These are phyloP conservation scores for Ogataea nonfermentans DNA, from an alignment of 805 yeast genomes.

Conservation along the genomic window DNA sequence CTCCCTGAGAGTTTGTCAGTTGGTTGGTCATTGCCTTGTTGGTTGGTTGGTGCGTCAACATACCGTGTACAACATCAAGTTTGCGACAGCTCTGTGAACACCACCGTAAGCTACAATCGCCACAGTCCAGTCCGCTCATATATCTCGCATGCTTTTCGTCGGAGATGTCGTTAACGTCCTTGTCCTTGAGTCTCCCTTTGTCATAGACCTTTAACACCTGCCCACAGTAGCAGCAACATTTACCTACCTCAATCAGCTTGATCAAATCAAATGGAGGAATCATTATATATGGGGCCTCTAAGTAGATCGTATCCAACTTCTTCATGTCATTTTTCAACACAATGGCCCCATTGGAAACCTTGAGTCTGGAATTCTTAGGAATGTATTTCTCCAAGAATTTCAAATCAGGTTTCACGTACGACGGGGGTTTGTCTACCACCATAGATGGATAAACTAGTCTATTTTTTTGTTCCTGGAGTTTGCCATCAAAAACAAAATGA, in stretches of 20 bases:
- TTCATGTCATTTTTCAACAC: constrained; percentile 8
- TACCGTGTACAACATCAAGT: constrained; percentile 27
- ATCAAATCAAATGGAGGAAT: constrained; percentile 27
- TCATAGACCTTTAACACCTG: constrained; percentile 33
- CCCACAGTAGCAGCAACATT: constrained; percentile 34
- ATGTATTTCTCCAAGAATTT: constrained; percentile 8
- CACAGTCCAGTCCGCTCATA: constrained; percentile 33
- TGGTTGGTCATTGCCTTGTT: constrained; percentile 30
- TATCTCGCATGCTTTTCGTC: constrained; percentile 30
- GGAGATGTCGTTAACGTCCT: constrained; percentile 11
- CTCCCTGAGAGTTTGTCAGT: constrained; percentile 11
- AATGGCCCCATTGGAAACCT: constrained; percentile 11
- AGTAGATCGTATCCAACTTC: constrained; percentile 22
- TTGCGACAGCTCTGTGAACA: constrained; percentile 30
- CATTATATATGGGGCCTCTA: constrained; percentile 33
- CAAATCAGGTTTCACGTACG: constrained; percentile 7
- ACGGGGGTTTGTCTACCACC: constrained; percentile 18
- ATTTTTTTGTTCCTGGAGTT: neutral
- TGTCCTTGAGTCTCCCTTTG: constrained; percentile 28
- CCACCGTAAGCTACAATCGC: constrained; percentile 31
- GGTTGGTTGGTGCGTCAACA: constrained; percentile 30
- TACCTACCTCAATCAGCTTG: constrained; percentile 30
- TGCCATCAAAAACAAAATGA: constrained; percentile 1
- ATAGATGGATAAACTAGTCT: constrained; percentile 1
- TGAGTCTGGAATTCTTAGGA: constrained; percentile 15